Percentiles rank a stretch among this genome's conserved stretches.
These are phyloP conservation scores for Linum usitatissimum DNA, from an alignment of 345 rosid genomes.

Conservation along the genomic window DNA sequence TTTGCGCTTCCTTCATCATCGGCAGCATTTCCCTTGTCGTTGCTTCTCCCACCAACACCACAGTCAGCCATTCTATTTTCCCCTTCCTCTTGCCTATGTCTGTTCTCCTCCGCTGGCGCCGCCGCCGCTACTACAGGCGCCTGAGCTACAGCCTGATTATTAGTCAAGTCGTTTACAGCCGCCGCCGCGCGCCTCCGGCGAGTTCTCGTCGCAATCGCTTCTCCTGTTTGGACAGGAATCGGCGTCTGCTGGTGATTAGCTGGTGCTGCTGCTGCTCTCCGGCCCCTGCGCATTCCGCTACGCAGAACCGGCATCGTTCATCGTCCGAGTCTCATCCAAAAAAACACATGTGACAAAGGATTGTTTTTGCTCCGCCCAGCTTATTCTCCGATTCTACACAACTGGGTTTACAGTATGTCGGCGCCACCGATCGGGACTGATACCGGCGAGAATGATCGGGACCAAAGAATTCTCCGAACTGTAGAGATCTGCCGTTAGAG, in stretches of 20 bases:
- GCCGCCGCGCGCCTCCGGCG: slow-evolving; percentile 40
- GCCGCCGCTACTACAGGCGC: slow-evolving; percentile 13
- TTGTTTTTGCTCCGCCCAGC: neutral
- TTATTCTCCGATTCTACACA: neutral
- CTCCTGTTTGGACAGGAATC: slow-evolving; percentile 29
- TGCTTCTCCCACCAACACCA: slow-evolving; percentile 66
- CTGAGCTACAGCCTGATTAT: slow-evolving; percentile 14
- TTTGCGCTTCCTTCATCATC: slow-evolving; percentile 89
- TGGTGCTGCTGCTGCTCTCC: slow-evolving; percentile 27
- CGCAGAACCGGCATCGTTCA: slow-evolving; percentile 91
- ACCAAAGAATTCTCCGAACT: neutral
- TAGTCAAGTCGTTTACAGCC: slow-evolving; percentile 1
- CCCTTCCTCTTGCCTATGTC: slow-evolving; percentile 21
- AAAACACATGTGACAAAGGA: neutral
- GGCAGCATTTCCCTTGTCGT: slow-evolving; percentile 52
- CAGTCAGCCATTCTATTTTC: slow-evolving; percentile 44
- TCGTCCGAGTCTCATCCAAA: slow-evolving; percentile 27
- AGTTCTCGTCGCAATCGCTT: slow-evolving; percentile 44
- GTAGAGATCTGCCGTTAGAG: slow-evolving; percentile 1
- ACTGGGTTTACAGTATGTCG: neutral
- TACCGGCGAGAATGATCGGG: neutral
- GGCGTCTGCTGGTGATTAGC: slow-evolving; percentile 10
- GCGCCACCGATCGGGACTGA: neutral
- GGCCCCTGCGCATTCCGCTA: slow-evolving; percentile 66
- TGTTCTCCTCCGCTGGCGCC: slow-evolving; percentile 20